Evolutionary conservation across 2,329 filamentous ascomycete genomes (phyloP), one percentile per base, ranked within the genome.

Genomic region (Rutstroemia sp.): DNA sequence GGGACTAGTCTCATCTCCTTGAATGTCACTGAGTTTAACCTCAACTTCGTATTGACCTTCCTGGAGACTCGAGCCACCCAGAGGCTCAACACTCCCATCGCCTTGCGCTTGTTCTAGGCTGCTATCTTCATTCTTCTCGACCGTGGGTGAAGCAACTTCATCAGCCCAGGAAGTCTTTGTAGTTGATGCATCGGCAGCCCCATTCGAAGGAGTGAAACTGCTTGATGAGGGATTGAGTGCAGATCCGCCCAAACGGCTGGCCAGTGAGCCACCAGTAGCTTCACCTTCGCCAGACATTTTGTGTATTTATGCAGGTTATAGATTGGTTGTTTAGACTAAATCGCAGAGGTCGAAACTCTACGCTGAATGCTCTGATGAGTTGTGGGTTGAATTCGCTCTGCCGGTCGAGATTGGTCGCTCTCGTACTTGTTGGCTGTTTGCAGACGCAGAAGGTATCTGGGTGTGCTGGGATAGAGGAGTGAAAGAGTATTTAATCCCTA

Each of bases 11-110:
- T 88, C 84, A 68, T 96, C 89, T 30, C 84, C 82, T 73, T 96
- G 91, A 54, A 96, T 79, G 68, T 96, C 91, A 66, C 87, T 92
- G 58, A 97, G 81, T 72, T 92, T 94, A 65, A 99, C 89, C 68
- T 96, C 87, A 63, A 99, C 92, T 63, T 94, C 87, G 73, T 88
- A 95, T 57, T 88, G 84, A 4, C 85, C 84, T 71, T 96, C 89
- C 21, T 82, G 59, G 6, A 85, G 75, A 48, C 75, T 76, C 40
- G 82, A 82, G 54, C 78, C 81, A 40, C 70, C 69, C 25, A 59
- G 48, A 21, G 67, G 69, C 38, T 63, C 65, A 12, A 70, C 70
- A 14, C 74, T 72, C 57, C 78, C 79, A 66, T 82, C 79, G 21
- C 69, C 63, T 61, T 77, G 73, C 1, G 62, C 58, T 17, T 58